Base-by-base conservation (phyloP, 495 filamentous ascomycete genomes). In the Daldinia concentrica region DNA sequence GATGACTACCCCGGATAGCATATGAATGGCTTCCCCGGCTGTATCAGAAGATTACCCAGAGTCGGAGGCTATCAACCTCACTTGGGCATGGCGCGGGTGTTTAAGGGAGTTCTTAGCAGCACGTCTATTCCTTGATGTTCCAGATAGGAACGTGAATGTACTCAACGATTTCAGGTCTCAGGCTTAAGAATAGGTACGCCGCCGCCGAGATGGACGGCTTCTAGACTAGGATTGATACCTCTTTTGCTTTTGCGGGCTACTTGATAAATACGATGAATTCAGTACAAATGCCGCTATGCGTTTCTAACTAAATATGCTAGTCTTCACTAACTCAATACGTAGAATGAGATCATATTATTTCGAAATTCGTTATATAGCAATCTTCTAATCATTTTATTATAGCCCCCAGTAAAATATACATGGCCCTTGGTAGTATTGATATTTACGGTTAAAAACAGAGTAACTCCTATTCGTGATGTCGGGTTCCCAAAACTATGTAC, bases 221-320 rank as follows among this genome's bases (percentile, higher is more conserved):
- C 65, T 73, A 73, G 71, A 73, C 66, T 73, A 63, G 71, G 71
- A 66, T 62, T 73, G 71, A 69, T 73, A 73, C 71, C 71, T 73
- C 64, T 58, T 62, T 54, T 73, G 66, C 66, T 73, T 66, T 66
- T 32, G 39, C 50, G 51, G 61, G 51, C 51, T 62, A 58, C 56
- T 59, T 22, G 27, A 50, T 45, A 57, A 58, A 43, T 51, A 30
- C 51, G 24, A 54, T 64, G 48, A 64, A 51, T 65, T 70, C 22
- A 41, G 29, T n/a, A 6, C 39, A 66, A 50, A 37, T 51, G 26
- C 37, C 14, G 24, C 27, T 57, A 12, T 29, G 32, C 11, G 9
- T 36, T 51, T 58, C 39, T 45, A 26, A 50, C 6, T 3, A 27
- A 14, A 39, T 37, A 11, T 48, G n/a, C 22, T 24, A 2, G 6